Evolutionary conservation across 1,139 yeast genomes (phyloP).

Genomic region (Zygosaccharomyces pseudobailii): DNA sequence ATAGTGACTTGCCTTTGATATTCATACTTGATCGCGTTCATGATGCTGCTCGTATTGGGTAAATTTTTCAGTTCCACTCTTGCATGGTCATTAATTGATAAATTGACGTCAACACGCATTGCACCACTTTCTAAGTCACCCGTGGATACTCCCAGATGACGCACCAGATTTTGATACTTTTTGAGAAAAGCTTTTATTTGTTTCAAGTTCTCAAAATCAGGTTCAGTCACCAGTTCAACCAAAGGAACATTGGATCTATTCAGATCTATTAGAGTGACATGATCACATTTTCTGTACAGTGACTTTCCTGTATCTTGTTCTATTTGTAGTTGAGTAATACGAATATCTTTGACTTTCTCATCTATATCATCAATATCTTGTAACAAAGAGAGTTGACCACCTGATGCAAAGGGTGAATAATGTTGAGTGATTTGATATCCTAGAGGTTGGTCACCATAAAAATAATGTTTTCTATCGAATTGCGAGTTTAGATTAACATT

Average conservation of each 20-base stretch:
- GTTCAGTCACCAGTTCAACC: slow-evolving; percentile 86
- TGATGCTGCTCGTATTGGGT: slow-evolving; percentile 77
- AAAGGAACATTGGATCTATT: slow-evolving; percentile 84
- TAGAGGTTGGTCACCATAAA: slow-evolving; percentile 92
- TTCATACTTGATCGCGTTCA: slow-evolving; percentile 72
- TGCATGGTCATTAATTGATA: slow-evolving; percentile 65
- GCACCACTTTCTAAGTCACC: slow-evolving; percentile 95
- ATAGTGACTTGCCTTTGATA: slow-evolving; percentile 58
- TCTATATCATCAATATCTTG: slow-evolving; percentile 52
- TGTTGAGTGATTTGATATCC: slow-evolving; percentile 96
- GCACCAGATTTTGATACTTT: slow-evolving; percentile 69
- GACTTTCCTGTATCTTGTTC: slow-evolving; percentile 96
- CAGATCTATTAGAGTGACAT: slow-evolving; percentile 56
- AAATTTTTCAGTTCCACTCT: slow-evolving; percentile 87
- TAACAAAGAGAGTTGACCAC: slow-evolving; percentile 53
- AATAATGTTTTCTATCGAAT: slow-evolving; percentile 92
- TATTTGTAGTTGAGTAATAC: slow-evolving; percentile 71
- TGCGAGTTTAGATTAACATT: slow-evolving; percentile 52
- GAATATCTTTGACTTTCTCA: slow-evolving; percentile 39
- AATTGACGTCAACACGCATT: slow-evolving; percentile 89
- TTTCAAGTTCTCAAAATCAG: slow-evolving; percentile 66
- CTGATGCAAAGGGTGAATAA: slow-evolving; percentile 69
- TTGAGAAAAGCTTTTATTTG: slow-evolving; percentile 77
- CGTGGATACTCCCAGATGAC: slow-evolving; percentile 66
- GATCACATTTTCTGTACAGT: slow-evolving; percentile 43